Conservation (phyloP, 1,284 basidiomycete species). For the Ceratobasidium sp. region DNA sequence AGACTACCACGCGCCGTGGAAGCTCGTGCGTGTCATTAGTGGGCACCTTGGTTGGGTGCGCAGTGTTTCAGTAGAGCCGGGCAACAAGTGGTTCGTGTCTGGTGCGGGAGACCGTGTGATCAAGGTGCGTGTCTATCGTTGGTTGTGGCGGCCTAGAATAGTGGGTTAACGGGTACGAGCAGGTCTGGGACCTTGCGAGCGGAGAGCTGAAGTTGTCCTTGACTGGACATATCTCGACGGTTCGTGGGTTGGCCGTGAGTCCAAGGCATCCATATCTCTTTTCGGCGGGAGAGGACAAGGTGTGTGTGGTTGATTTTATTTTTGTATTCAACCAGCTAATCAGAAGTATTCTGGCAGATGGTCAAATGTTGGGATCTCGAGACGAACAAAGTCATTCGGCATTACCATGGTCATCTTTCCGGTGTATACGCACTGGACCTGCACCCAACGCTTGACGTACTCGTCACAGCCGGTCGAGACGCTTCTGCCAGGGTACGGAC, state of each 20-base stretch:
- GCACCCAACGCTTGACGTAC: conserved; percentile 94
- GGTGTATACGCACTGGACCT: conserved; percentile 92
- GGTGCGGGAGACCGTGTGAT: conserved; percentile 98
- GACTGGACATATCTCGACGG: conserved; percentile 97
- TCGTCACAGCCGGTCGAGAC: conserved; percentile 95
- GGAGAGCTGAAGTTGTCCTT: conserved; percentile 95
- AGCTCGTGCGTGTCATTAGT: conserved; percentile 95
- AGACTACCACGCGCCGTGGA: conserved; percentile 95
- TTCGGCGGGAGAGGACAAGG: conserved; percentile 97
- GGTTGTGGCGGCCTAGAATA: not conserved
- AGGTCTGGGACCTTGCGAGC: conserved; percentile 97
- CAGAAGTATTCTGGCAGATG: conserved; percentile 69
- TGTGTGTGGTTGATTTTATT: conserved; percentile 54
- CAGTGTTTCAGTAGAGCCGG: conserved; percentile 94
- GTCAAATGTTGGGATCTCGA: conserved; percentile 99
- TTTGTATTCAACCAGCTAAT: conserved; percentile 16
- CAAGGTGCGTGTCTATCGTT: conserved; percentile 64
- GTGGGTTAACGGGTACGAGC: not conserved
- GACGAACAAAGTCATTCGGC: conserved; percentile 97
- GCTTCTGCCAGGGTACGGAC: conserved; percentile 82
- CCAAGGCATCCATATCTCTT: conserved; percentile 96
- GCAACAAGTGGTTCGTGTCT: conserved; percentile 98
- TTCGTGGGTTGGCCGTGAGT: conserved; percentile 93
- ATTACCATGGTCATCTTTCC: conserved; percentile 97
- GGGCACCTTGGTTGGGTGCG: conserved; percentile 99